Evolutionary conservation across 371 early-diverging fungal genomes (phyloP).

Genomic region (Mucor plumbeus): DNA sequence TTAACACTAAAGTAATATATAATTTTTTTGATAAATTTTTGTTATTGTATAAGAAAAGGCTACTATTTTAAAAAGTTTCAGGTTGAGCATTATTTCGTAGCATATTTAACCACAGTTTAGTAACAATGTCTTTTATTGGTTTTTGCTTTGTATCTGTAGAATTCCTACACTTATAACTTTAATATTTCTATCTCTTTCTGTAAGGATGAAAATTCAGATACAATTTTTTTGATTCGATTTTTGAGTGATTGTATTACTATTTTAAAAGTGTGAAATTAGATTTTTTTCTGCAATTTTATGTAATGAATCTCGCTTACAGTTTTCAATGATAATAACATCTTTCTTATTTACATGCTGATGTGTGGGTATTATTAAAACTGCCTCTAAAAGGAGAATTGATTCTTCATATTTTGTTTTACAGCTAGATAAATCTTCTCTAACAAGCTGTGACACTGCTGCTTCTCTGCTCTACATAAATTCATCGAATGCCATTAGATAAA

Average conservation of each 20-base stretch:
- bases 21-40: too few relatives aligned
- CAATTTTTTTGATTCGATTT: neutral
- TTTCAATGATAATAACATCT: slow-evolving; percentile 56
- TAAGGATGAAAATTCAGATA: neutral
- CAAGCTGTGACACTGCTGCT: slow-evolving; percentile 17
- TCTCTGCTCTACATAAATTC: neutral
- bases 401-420: slow-evolving; percentile 74
- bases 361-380: slow-evolving; percentile 58
- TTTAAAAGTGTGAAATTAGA: neutral
- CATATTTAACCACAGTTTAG: too few relatives aligned
- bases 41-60: too few relatives aligned
- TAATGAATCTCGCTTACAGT: slow-evolving; percentile 42
- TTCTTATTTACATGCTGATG: slow-evolving; percentile 60
- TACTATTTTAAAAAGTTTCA: too few relatives aligned
- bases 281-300: neutral
- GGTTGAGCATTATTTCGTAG: too few relatives aligned
- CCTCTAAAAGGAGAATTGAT: slow-evolving; percentile 74
- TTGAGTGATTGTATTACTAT: slow-evolving; percentile 1
- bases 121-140: too few relatives aligned
- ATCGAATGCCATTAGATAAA: neutral
- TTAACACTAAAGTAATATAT: too few relatives aligned
- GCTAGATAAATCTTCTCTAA: slow-evolving; percentile 14
- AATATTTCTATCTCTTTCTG: slow-evolving; percentile 5
- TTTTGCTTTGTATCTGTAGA: neutral
- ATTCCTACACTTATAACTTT: neutral